Evolutionary conservation across 2,329 filamentous ascomycete species (phyloP).

Genomic region (Pseudogymnoascus sp.): DNA sequence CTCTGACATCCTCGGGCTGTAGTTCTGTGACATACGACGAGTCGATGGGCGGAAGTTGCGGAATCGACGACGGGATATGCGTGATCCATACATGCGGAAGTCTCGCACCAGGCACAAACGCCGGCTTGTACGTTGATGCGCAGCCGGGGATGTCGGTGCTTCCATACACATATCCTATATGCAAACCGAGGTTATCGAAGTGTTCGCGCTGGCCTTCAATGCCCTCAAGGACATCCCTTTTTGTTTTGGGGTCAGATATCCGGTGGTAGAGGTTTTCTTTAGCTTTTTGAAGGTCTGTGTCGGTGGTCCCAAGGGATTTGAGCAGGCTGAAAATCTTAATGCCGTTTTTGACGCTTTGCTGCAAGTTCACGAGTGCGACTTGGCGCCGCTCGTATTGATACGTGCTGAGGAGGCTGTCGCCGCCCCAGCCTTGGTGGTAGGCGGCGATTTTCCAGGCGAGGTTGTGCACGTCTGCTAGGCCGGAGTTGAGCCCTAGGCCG

Average conservation of each 20-base stretch:
- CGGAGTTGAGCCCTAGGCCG: constrained; percentile 25
- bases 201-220: constrained; percentile 35
- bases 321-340: constrained; percentile 36
- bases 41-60: constrained; percentile 24
- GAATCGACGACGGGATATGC: background rate
- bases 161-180: constrained; percentile 40
- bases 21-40: constrained; percentile 32
- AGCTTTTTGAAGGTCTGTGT: constrained; percentile 24
- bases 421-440: constrained; percentile 29
- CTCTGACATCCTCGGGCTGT: constrained; percentile 19
- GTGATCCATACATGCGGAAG: constrained; percentile 36
- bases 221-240: constrained; percentile 26
- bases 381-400: constrained; percentile 34
- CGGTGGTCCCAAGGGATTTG: constrained; percentile 31
- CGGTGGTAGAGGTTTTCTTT: constrained; percentile 26
- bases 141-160: constrained; percentile 26
- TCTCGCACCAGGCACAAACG: constrained; percentile 33
- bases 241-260: constrained; percentile 27
- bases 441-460: constrained; percentile 36
- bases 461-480: constrained; percentile 33
- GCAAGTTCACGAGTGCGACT: constrained; percentile 34
- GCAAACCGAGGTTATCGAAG: constrained; percentile 37
- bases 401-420: constrained; percentile 27
- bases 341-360: constrained; percentile 39
- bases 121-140: constrained; percentile 32